phyloP scores from a whole-genome alignment of 129 eudicot genomes.

The Kitagawia praeruptora region DNA sequence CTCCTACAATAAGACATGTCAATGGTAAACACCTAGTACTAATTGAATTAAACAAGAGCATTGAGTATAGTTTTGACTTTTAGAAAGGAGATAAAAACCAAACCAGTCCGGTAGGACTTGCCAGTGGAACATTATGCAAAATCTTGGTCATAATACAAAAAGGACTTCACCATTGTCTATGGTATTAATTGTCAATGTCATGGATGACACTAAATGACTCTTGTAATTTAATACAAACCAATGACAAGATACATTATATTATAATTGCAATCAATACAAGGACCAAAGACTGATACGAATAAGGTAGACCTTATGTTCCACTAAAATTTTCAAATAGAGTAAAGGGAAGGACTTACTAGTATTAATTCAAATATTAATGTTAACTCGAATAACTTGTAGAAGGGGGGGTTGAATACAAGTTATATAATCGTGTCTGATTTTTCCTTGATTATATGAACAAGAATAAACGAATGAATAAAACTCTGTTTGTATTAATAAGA shows the following conservation, averaged over 20 bases:
- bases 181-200: not conserved
- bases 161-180: not conserved
- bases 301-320: not conserved
- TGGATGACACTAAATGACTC: not conserved
- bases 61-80: not conserved
- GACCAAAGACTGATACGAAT: not conserved
- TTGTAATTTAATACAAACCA: not conserved
- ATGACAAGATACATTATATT: not conserved
- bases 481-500: too few relatives aligned
- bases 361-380: not conserved
- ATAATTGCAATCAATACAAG: not conserved
- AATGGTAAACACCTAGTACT: constrained; percentile 1
- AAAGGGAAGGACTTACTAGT: not conserved
- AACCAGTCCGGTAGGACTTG: not conserved
- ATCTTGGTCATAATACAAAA: not conserved
- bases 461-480: too few relatives aligned
- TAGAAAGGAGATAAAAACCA: constrained; percentile 4
- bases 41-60: not conserved
- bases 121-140: not conserved
- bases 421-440: too few relatives aligned
- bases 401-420: too few relatives aligned
- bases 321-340: not conserved
- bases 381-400: too few relatives aligned
- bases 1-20: constrained; percentile 31
- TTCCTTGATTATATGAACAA: too few relatives aligned